Percentiles rank a stretch among this genome's conserved stretches.
Conservation (phyloP, 495 filamentous ascomycete species). For the Evernia prunastri region DNA sequence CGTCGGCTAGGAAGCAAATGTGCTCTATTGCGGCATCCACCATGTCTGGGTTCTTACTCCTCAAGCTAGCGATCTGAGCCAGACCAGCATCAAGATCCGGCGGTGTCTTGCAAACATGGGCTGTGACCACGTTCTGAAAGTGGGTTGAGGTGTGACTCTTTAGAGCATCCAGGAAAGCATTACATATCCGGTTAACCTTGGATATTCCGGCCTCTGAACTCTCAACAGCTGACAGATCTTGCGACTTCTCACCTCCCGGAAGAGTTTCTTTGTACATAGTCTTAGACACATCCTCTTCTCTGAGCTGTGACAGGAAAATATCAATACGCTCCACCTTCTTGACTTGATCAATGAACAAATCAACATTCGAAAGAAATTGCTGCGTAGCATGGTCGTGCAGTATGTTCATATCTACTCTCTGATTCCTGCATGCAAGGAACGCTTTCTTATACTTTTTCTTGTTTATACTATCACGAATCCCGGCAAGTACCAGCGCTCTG, state of each 20-base stretch:
- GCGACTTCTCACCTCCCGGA: conserved; percentile 27
- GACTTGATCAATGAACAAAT: conserved; percentile 77
- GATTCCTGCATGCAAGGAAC: conserved; percentile 80
- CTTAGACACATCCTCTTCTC: conserved; percentile 87
- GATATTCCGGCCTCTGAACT: conserved; percentile 33
- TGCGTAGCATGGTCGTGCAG: conserved; percentile 84
- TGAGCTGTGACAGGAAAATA: conserved; percentile 81
- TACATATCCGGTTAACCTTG: conserved; percentile 83
- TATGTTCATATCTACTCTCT: conserved; percentile 96
- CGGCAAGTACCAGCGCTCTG: conserved; percentile 82
- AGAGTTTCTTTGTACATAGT: conserved; percentile 89
- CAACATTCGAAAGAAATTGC: conserved; percentile 72
- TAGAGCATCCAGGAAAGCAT: conserved; percentile 69
- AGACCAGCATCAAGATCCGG: conserved; percentile 85
- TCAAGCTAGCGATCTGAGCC: conserved; percentile 64
- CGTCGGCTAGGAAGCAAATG: conserved; percentile 92
- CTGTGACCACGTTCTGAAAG: conserved; percentile 88
- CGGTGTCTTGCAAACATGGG: conserved; percentile 86
- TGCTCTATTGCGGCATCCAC: conserved; percentile 66
- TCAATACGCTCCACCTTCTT: conserved; percentile 81
- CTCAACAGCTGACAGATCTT: neutral
- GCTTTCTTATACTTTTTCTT: conserved; percentile 73
- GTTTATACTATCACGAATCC: conserved; percentile 73
- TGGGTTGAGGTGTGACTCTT: conserved; percentile 57
- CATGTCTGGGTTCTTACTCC: conserved; percentile 56